Base-by-base conservation (phyloP, 73 alveolate genomes). In the Symbiodinium pilosum region DNA sequence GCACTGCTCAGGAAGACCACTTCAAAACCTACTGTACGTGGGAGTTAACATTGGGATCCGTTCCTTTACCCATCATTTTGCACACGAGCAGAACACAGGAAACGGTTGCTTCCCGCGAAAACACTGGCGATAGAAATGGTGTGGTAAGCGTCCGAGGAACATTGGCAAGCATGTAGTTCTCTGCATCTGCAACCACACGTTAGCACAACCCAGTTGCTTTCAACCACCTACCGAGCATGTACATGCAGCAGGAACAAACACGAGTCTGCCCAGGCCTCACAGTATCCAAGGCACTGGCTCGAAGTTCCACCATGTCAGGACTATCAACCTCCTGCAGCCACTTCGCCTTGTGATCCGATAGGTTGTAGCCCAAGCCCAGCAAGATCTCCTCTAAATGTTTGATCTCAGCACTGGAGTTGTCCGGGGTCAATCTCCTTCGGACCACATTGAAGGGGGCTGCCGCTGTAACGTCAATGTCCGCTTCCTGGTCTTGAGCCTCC, bases 361-460 rank as follows among this genome's bases (percentile, higher is more conserved):
- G 51, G 88, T 91, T 91, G 97, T 91, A 91, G 44, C 97, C 97
- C 83, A 91, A 40, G 44, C 81, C 34, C 42, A 69, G 97, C 47
- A 64, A 91, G 21, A 43, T 8, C 83, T 20, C 86, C 94, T 87
- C 86, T 59, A 86, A 38, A 20, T 28, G 40, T 26, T 34, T 4
- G 84, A n/a, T 12, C 3, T 86, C 94, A 38, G 87, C 32, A 7
- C 68, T 64, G 87, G 43, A 83, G 38, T 39, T 30, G 38, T 83
- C 38, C 8, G 59, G 85, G 6, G 41, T 59, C 43, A 41, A 12
- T 21, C 43, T 36, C 69, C 95, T 59, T 41, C 95, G 95, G 34
- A 59, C 71, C 44, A 89, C 44, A 11, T 40, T 75, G 56, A 89
- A 89, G 87, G 95, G 95, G 30, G 95, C 86, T 7, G 81, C 81